phyloP scores from a whole-genome alignment of 2,329 filamentous ascomycete genomes.

The Chaetomium sp. region DNA sequence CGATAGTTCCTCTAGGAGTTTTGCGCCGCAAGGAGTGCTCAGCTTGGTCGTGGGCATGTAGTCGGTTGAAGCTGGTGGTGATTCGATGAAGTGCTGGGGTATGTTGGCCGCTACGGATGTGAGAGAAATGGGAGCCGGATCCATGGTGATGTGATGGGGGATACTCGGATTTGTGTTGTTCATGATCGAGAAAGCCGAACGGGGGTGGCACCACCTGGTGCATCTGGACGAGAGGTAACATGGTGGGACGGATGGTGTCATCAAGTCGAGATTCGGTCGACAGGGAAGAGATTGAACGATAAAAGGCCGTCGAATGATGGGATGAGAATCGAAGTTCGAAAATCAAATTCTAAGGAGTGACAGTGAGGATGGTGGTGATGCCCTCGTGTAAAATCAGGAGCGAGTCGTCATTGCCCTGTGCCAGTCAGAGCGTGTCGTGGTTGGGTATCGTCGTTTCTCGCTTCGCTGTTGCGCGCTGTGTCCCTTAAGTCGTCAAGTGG shows the following conservation, averaged over 20 bases:
- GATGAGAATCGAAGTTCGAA: not conserved
- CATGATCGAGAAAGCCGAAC: constrained; percentile 33
- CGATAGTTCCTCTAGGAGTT: constrained; percentile 87
- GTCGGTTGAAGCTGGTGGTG: constrained; percentile 24
- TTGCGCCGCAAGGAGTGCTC: constrained; percentile 85
- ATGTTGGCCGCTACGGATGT: constrained; percentile 32
- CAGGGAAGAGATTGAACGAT: not conserved
- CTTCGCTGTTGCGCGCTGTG: not conserved
- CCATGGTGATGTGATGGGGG: constrained; percentile 24
- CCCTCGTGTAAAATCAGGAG: constrained; percentile 5
- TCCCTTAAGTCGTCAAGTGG: too few species aligned
- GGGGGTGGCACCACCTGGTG: constrained; percentile 44
- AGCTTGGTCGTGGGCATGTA: constrained; percentile 27
- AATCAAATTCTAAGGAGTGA: constrained; percentile 13
- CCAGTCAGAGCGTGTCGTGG: constrained; percentile 3
- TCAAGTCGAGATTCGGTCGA: constrained; percentile 4
- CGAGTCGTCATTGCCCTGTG: constrained; percentile 10
- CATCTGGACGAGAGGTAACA: constrained; percentile 48
- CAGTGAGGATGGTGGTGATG: not conserved
- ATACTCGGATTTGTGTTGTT: constrained; percentile 27
- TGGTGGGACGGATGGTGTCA: constrained; percentile 22
- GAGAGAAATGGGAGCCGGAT: constrained; percentile 15
- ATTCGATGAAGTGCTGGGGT: constrained; percentile 27
- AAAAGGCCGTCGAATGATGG: not conserved
- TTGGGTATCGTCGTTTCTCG: not conserved